Conservation (phyloP, 2,329 filamentous ascomycete species). For the Pezicula carpinea region DNA sequence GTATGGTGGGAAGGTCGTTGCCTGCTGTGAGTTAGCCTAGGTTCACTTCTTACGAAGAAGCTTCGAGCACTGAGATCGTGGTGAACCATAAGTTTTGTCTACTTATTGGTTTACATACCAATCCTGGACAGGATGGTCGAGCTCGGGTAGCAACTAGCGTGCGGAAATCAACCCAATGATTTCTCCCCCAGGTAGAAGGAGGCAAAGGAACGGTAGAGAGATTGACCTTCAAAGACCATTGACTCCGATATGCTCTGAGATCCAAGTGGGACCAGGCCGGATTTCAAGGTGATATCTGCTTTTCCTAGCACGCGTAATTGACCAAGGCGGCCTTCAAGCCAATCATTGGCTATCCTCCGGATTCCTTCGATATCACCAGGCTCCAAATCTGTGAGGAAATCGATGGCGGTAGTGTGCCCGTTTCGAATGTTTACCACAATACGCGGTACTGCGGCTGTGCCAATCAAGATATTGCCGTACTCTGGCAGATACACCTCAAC, state of each 20-base stretch:
- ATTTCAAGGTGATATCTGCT: slow-evolving; percentile 68
- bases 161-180: slow-evolving; percentile 29
- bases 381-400: slow-evolving; percentile 71
- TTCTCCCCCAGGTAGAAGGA: slow-evolving; percentile 59
- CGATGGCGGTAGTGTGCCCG: slow-evolving; percentile 70
- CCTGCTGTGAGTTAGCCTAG: slow-evolving; percentile 36
- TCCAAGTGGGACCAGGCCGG: slow-evolving; percentile 75
- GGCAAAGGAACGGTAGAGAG: slow-evolving; percentile 59
- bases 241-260: slow-evolving; percentile 71
- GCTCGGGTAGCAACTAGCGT: slow-evolving; percentile 6
- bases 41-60: not conserved
- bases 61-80: not conserved
- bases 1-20: slow-evolving; percentile 69
- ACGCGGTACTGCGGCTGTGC: slow-evolving; percentile 70
- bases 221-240: slow-evolving; percentile 78
- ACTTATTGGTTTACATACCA: slow-evolving; percentile 15
- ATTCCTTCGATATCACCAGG: slow-evolving; percentile 76
- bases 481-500: slow-evolving; percentile 79
- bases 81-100: slow-evolving; percentile 5
- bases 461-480: slow-evolving; percentile 72
- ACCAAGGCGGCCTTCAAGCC: slow-evolving; percentile 73
- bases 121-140: slow-evolving; percentile 2
- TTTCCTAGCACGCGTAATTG: slow-evolving; percentile 68
- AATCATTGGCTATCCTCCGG: slow-evolving; percentile 78
- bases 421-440: slow-evolving; percentile 74